Conservation (phyloP, 1,284 basidiomycete genomes). For the Leccinum proximum region DNA sequence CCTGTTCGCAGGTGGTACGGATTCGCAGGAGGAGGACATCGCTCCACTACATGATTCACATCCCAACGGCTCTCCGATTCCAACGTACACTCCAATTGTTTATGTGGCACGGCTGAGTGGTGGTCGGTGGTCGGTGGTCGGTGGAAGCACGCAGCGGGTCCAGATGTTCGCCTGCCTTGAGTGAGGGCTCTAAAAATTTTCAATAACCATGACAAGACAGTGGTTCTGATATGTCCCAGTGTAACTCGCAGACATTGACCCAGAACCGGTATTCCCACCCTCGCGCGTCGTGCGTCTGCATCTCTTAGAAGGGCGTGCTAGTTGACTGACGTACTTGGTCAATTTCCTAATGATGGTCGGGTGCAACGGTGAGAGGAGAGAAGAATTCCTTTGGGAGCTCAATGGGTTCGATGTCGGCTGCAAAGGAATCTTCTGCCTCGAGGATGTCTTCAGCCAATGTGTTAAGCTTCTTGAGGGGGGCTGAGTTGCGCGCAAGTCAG, state of each 20-base stretch:
- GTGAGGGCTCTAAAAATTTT: constrained; percentile 74
- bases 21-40: too few relatives aligned
- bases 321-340: constrained; percentile 60
- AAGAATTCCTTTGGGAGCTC: constrained; percentile 69
- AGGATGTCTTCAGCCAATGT: constrained; percentile 82
- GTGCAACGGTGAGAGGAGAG: constrained; percentile 53
- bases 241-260: constrained; percentile 46
- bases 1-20: constrained; percentile 48
- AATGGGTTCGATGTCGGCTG: constrained; percentile 54
- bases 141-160: constrained; percentile 58
- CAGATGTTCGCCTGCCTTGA: constrained; percentile 68
- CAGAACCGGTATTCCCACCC: constrained; percentile 36
- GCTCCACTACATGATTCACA: too few relatives aligned
- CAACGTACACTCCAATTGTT: too few relatives aligned
- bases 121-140: constrained; percentile 47
- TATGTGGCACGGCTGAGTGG: too few relatives aligned
- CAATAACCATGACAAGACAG: constrained; percentile 59
- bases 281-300: constrained; percentile 40
- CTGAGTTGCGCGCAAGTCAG: constrained; percentile 35
- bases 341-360: constrained; percentile 64
- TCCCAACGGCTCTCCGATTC: too few relatives aligned
- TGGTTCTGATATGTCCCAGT: constrained; percentile 63
- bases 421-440: constrained; percentile 82
- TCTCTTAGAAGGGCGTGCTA: constrained; percentile 62
- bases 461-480: constrained; percentile 70